Conservation (phyloP, 345 rosid genomes). For the Pugionium dolabratum region DNA sequence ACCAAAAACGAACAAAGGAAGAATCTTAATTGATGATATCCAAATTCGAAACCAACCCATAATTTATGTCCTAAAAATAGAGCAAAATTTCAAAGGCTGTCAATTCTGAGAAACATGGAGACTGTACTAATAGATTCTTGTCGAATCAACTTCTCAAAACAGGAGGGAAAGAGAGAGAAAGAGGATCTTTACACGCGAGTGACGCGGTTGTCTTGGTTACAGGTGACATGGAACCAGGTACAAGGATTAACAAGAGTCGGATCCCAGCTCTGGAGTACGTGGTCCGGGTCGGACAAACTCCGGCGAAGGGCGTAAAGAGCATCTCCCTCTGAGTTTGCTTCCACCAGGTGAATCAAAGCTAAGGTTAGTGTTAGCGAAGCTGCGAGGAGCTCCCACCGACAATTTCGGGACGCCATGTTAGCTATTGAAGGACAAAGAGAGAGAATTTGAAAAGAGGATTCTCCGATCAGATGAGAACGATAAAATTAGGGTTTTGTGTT, state of each 20-base stretch:
- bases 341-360: conserved; percentile 27
- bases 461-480: background rate
- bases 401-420: conserved; percentile 45
- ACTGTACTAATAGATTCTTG: too few species aligned
- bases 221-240: conserved; percentile 85
- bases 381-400: conserved; percentile 34
- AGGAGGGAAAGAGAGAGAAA: background rate
- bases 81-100: too few species aligned
- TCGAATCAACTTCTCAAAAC: too few species aligned
- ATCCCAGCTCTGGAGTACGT: conserved; percentile 87
- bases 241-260: conserved; percentile 87
- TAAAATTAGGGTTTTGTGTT: conserved; percentile 31
- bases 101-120: too few species aligned
- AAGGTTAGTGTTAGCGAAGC: conserved; percentile 32
- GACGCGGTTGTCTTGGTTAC: conserved; percentile 68
- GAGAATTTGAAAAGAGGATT: background rate
- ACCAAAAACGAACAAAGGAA: too few species aligned
- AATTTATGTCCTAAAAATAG: too few species aligned
- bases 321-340: conserved; percentile 75
- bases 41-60: too few species aligned
- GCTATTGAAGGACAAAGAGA: conserved; percentile 1
- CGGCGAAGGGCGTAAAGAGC: conserved; percentile 69
- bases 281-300: conserved; percentile 65
- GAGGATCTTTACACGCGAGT: conserved; percentile 56
- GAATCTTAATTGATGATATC: too few species aligned